Percentiles rank a stretch among this genome's conserved stretches.
These are phyloP conservation scores for Hydnomerulius pinastri DNA, from an alignment of 768 basidiomycete species.

Conservation along the genomic window DNA sequence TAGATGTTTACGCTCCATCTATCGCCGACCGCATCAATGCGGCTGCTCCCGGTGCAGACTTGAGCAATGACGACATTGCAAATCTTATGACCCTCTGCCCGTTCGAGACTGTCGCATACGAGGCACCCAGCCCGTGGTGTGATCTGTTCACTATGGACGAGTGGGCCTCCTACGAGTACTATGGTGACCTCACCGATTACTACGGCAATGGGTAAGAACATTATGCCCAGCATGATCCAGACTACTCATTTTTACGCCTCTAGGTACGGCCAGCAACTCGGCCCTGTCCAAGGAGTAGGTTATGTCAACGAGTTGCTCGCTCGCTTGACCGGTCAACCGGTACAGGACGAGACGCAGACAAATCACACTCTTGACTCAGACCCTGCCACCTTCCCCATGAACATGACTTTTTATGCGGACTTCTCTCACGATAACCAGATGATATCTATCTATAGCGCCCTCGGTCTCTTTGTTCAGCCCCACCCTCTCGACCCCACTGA, in stretches of 20 bases:
- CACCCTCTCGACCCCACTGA: conserved; percentile 12
- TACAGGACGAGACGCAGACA: conserved; percentile 68
- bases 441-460: conserved; percentile 64
- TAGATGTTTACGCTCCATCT: conserved; percentile 48
- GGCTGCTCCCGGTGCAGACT: conserved; percentile 60
- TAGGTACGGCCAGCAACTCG: conserved; percentile 64
- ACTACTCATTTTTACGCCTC: neutral
- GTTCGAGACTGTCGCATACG: conserved; percentile 60
- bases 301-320: conserved; percentile 84
- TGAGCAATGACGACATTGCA: conserved; percentile 53
- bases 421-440: conserved; percentile 85
- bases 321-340: conserved; percentile 61
- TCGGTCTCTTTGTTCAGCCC: conserved; percentile 50
- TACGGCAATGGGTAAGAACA: conserved; percentile 61
- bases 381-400: conserved; percentile 67
- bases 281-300: conserved; percentile 75
- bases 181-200: conserved; percentile 69
- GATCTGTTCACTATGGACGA: conserved; percentile 59
- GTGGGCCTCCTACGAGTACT: conserved; percentile 64
- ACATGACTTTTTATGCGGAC: conserved; percentile 67
- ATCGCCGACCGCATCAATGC: conserved; percentile 58
- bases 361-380: conserved; percentile 69
- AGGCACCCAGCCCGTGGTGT: conserved; percentile 61
- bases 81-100: conserved; percentile 69
- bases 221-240: neutral